phyloP scores from a whole-genome alignment of 2,329 filamentous ascomycete genomes.

The Aspergillus ochraceus region DNA sequence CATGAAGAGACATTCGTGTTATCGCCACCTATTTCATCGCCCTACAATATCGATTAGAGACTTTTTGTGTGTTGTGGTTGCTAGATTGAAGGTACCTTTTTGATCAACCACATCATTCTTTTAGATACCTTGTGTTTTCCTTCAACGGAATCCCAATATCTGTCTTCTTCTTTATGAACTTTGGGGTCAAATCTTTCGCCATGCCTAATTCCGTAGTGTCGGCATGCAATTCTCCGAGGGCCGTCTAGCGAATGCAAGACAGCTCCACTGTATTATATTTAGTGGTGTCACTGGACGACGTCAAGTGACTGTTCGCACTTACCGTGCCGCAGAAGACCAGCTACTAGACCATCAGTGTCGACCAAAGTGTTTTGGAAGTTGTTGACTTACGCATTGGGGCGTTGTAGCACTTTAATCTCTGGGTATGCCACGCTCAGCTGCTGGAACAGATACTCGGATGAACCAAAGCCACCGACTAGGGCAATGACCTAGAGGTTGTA shows the following conservation, averaged over 20 bases:
- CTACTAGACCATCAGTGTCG: constrained; percentile 9
- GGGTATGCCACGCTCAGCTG: constrained; percentile 23
- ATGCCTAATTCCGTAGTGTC: constrained; percentile 14
- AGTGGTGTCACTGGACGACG: background rate
- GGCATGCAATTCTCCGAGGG: constrained; percentile 15
- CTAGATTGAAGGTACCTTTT: constrained; percentile 13
- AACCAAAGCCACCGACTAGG: constrained; percentile 42
- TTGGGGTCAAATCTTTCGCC: fast-evolving
- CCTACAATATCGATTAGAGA: background rate
- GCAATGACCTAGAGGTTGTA: constrained; percentile 28
- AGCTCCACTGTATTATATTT: background rate
- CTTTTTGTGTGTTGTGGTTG: too few species aligned
- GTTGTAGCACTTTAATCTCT: constrained; percentile 34
- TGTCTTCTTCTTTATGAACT: background rate
- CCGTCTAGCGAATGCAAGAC: background rate
- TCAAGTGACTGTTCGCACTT: background rate
- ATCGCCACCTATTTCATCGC: constrained; percentile 9
- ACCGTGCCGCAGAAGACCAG: constrained; percentile 28
- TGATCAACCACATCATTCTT: constrained; percentile 23
- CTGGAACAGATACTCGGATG: constrained; percentile 36
- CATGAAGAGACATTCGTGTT: background rate
- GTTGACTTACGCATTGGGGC: constrained; percentile 24
- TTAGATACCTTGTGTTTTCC: constrained; percentile 3
- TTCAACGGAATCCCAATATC: constrained; percentile 4
- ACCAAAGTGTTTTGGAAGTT: background rate